These are phyloP conservation scores for Starmera stellimalicola DNA, from an alignment of 1,139 yeast genomes.

Conservation along the genomic window DNA sequence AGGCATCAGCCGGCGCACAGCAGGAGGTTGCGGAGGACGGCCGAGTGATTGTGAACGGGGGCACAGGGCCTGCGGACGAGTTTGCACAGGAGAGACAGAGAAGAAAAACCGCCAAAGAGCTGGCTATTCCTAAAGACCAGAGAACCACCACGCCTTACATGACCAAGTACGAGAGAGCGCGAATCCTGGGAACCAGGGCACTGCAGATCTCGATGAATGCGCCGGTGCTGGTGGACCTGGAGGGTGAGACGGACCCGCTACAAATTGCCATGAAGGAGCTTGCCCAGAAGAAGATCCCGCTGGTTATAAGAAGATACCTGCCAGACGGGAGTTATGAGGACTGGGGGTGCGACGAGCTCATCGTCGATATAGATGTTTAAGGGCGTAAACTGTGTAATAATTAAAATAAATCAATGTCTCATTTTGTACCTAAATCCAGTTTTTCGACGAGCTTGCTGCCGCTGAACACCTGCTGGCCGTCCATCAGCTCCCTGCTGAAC, in stretches of 20 bases:
- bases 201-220: slow-evolving; percentile 96
- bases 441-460: slow-evolving; percentile 50
- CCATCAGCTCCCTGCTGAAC: slow-evolving; percentile 46
- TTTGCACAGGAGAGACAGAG: slow-evolving; percentile 35
- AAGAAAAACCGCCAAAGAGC: slow-evolving; percentile 64
- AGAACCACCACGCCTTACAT: slow-evolving; percentile 95
- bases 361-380: slow-evolving; percentile 51
- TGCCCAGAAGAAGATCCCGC: slow-evolving; percentile 88
- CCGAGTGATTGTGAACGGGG: slow-evolving; percentile 59
- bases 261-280: slow-evolving; percentile 97
- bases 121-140: slow-evolving; percentile 82
- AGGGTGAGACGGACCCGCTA: slow-evolving; percentile 98
- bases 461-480: slow-evolving; percentile 45
- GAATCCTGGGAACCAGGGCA: slow-evolving; percentile 94
- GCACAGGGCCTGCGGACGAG: slow-evolving; percentile 51
- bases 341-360: slow-evolving; percentile 98
- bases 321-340: slow-evolving; percentile 98
- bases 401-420: background rate
- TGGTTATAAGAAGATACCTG: slow-evolving; percentile 88
- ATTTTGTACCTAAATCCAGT: background rate
- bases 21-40: slow-evolving; percentile 67
- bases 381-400: slow-evolving; percentile 1
- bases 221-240: slow-evolving; percentile 94
- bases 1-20: slow-evolving; percentile 22
- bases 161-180: slow-evolving; percentile 97